phyloP scores from a whole-genome alignment of 2,329 filamentous ascomycete species.

The Pseudogymnoascus sp. region DNA sequence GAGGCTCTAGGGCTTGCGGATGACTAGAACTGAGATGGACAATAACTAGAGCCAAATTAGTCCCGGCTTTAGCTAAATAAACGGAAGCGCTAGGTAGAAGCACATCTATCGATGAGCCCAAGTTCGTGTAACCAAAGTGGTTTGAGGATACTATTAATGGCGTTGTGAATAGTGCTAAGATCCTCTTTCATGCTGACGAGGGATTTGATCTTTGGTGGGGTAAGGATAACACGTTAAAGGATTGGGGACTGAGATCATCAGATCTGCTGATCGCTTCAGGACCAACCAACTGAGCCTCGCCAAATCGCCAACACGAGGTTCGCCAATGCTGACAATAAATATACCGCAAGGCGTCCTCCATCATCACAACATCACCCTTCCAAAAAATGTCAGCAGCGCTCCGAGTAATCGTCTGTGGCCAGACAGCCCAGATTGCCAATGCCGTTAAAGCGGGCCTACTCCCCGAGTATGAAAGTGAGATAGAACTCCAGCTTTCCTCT shows the following conservation, averaged over 20 bases:
- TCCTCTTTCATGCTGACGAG: background rate
- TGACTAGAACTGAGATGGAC: conserved; percentile 24
- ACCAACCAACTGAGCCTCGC: background rate
- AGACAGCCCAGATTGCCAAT: conserved; percentile 11
- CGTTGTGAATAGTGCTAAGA: no score
- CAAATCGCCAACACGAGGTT: no score
- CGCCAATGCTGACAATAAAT: no score
- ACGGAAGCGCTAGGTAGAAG: no score
- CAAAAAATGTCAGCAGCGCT: background rate
- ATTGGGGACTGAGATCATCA: background rate
- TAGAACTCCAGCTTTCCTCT: background rate
- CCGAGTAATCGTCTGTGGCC: background rate
- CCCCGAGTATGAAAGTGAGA: conserved; percentile 15
- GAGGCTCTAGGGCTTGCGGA: conserved; percentile 59
- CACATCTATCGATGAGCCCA: no score
- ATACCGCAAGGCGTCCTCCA: no score
- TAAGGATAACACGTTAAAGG: background rate
- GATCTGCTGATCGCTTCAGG: background rate
- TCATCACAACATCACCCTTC: no score
- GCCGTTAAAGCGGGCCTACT: conserved; percentile 12
- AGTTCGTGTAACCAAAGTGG: no score
- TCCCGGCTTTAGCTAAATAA: background rate
- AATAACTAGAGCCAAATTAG: background rate
- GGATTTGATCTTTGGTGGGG: background rate
- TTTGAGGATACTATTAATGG: no score